phyloP scores from a whole-genome alignment of 805 yeast species.

The Maudiozyma serrabonitensis region DNA sequence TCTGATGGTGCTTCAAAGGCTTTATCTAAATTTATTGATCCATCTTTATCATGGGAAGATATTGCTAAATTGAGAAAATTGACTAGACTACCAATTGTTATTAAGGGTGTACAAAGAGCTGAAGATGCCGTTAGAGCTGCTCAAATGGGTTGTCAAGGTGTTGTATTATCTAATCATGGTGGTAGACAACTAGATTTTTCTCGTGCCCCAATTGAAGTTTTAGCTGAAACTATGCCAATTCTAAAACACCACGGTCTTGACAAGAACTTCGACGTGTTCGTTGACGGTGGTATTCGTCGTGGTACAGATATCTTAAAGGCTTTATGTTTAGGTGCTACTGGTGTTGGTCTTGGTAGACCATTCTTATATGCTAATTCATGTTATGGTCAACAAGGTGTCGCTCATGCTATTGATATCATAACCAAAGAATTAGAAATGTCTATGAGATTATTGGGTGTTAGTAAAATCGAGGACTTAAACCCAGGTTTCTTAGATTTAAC shows the following conservation, averaged over 20 bases:
- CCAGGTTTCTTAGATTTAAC: constrained; percentile 52
- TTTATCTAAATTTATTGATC: constrained; percentile 74
- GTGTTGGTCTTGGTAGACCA: constrained; percentile 64
- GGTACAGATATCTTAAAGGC: constrained; percentile 62
- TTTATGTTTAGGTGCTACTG: constrained; percentile 57
- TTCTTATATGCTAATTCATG: constrained; percentile 53
- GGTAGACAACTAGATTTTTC: constrained; percentile 82
- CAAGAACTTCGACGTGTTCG: constrained; percentile 45
- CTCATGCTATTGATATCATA: constrained; percentile 48
- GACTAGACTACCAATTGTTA: constrained; percentile 56
- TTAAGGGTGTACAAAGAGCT: constrained; percentile 78
- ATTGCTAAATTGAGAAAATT: constrained; percentile 43
- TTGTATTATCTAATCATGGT: constrained; percentile 83
- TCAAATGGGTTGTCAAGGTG: constrained; percentile 63
- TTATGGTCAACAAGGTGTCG: constrained; percentile 58
- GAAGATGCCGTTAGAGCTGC: constrained; percentile 72
- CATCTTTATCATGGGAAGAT: constrained; percentile 57
- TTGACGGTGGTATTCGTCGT: constrained; percentile 64
- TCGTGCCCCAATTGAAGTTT: constrained; percentile 64
- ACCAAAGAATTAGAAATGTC: constrained; percentile 64
- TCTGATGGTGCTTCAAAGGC: constrained; percentile 82
- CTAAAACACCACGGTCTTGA: constrained; percentile 38
- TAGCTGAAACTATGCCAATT: constrained; percentile 58
- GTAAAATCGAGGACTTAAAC: constrained; percentile 47
- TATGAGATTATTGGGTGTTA: constrained; percentile 73